phyloP scores from a whole-genome alignment of 2,329 filamentous ascomycete genomes.

The Penicillium italicum region DNA sequence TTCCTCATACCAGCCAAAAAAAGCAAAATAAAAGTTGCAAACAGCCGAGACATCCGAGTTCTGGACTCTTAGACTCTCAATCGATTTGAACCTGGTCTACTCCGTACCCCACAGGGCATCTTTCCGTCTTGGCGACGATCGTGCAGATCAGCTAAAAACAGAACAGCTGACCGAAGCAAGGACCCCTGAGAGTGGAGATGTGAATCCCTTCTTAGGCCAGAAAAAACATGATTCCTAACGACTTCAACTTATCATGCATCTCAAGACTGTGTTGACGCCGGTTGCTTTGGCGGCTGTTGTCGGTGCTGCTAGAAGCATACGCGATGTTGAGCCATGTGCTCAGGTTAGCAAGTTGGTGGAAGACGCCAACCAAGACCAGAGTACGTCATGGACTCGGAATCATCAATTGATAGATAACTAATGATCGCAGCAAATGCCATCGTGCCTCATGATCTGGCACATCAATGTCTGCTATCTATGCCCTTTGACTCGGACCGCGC shows the following conservation, averaged over 20 bases:
- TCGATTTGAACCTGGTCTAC: constrained; percentile 5
- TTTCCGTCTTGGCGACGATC: constrained; percentile 20
- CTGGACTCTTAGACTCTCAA: background rate
- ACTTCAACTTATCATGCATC: constrained; percentile 17
- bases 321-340: constrained; percentile 22
- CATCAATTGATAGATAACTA: constrained; percentile 1
- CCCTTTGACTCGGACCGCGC: constrained; percentile 28
- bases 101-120: background rate
- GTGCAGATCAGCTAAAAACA: constrained; percentile 20
- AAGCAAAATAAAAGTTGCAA: background rate
- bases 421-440: constrained; percentile 14
- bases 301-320: constrained; percentile 9
- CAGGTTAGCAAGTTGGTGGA: constrained; percentile 18
- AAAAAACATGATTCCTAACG: constrained; percentile 3
- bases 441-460: constrained; percentile 20
- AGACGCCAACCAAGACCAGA: constrained; percentile 15
- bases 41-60: constrained; percentile 3
- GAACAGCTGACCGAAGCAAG: constrained; percentile 15
- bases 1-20: background rate
- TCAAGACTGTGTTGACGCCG: constrained; percentile 11
- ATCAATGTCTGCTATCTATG: constrained; percentile 29
- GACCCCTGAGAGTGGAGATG: constrained; percentile 22
- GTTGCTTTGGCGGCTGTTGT: constrained; percentile 13
- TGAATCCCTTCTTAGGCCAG: background rate
- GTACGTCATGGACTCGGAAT: constrained; percentile 8